Evolutionary conservation across 2,329 filamentous ascomycete species (phyloP).

Genomic region (Cladobotryum protrusum): DNA sequence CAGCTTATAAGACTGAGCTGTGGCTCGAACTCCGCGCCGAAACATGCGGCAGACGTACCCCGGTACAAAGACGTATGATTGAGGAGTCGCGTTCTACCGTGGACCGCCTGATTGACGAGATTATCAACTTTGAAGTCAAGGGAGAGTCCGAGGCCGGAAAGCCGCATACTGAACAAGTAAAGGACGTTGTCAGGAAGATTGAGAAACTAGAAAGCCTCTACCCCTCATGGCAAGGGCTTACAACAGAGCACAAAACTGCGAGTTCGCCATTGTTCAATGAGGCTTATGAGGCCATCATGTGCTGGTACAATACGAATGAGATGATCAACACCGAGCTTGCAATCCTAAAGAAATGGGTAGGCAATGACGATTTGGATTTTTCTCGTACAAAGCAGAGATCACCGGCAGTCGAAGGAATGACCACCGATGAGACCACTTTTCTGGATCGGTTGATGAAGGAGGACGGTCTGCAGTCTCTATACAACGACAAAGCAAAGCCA

Average conservation of each 20-base stretch:
- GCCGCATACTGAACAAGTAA: constrained; percentile 78
- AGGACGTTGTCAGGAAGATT: constrained; percentile 83
- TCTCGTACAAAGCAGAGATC: constrained; percentile 65
- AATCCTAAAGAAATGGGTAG: constrained; percentile 92
- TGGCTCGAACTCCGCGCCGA: constrained; percentile 86
- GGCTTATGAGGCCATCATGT: constrained; percentile 80
- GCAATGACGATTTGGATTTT: constrained; percentile 92
- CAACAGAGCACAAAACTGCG: constrained; percentile 67
- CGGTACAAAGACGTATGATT: constrained; percentile 79
- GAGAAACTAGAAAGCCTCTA: constrained; percentile 83
- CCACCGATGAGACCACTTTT: constrained; percentile 83
- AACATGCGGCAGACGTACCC: constrained; percentile 73
- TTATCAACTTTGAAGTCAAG: constrained; percentile 90
- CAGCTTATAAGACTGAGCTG: constrained; percentile 69
- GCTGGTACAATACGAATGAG: constrained; percentile 96
- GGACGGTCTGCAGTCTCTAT: constrained; percentile 85
- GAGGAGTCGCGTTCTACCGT: constrained; percentile 74
- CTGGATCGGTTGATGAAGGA: constrained; percentile 93
- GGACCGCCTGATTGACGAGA: constrained; percentile 73
- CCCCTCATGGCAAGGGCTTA: constrained; percentile 70
- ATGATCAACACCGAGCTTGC: constrained; percentile 92
- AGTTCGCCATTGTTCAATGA: constrained; percentile 71
- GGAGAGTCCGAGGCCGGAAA: constrained; percentile 89
- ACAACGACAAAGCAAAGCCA: constrained; percentile 55
- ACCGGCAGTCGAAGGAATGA: constrained; percentile 59